Evolutionary conservation across 2,329 filamentous ascomycete species (phyloP).

Genomic region (Aspergillus fumigatiaffinis): DNA sequence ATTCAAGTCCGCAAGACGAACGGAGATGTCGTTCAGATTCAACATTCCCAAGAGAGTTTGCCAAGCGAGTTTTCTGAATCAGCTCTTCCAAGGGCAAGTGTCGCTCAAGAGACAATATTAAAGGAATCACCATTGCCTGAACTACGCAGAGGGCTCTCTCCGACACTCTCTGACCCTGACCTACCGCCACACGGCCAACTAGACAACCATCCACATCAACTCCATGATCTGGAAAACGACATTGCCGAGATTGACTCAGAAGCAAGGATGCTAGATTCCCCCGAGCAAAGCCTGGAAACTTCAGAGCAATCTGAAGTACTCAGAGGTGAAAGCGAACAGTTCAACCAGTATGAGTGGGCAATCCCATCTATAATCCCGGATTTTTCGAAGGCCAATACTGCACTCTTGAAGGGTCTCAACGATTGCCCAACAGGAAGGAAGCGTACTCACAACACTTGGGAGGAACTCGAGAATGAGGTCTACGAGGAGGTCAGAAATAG

Average conservation of each 20-base stretch:
- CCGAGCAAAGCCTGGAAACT: background rate
- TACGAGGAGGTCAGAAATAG: constrained; percentile 18
- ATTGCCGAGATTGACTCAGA: background rate
- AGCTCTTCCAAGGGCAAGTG: background rate
- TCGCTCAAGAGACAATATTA: background rate
- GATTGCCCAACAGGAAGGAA: background rate
- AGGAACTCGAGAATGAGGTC: constrained; percentile 17
- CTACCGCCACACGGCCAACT: constrained; percentile 11
- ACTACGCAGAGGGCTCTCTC: constrained; percentile 6
- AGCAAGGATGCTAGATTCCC: background rate
- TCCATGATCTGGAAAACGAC: background rate
- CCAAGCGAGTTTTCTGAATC: background rate
- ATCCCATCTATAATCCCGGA: background rate
- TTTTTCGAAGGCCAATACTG: background rate
- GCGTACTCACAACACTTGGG: background rate
- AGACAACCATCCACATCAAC: no score
- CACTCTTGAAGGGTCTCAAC: background rate
- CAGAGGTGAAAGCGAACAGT: background rate
- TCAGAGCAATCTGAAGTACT: background rate
- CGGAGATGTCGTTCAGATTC: background rate
- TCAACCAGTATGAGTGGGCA: background rate
- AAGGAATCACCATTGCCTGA: background rate
- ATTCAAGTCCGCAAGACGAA: background rate
- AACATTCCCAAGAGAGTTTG: background rate
- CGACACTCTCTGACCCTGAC: constrained; percentile 22